Percentiles rank a stretch among this genome's conserved stretches.
phyloP scores from a whole-genome alignment of 352 stramenopile genomes.

The Globisporangium iwayamae region DNA sequence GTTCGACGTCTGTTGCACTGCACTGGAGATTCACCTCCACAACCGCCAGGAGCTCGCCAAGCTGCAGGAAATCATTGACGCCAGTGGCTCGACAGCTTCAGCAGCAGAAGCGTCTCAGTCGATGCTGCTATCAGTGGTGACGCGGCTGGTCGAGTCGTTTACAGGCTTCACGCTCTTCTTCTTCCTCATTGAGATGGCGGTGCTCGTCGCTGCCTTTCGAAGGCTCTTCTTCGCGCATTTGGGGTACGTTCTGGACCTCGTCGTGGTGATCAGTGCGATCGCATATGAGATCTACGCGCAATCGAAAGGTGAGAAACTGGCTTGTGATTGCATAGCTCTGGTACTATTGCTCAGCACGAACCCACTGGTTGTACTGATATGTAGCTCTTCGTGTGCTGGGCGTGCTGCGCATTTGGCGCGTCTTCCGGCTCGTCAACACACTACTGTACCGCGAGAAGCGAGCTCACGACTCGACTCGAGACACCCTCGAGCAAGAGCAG shows the following conservation, averaged over 20 bases:
- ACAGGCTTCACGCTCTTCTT: conserved; percentile 56
- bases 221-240: conserved; percentile 48
- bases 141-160: conserved; percentile 46
- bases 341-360: not conserved
- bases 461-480: conserved; percentile 32
- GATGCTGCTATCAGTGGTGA: conserved; percentile 12
- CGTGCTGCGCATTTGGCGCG: conserved; percentile 53
- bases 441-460: conserved; percentile 46
- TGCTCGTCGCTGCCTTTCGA: conserved; percentile 43
- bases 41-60: conserved; percentile 25
- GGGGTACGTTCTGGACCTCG: conserved; percentile 54
- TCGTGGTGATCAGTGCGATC: conserved; percentile 29
- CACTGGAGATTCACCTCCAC: conserved; percentile 34
- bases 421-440: conserved; percentile 48
- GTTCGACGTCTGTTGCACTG: conserved; percentile 42
- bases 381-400: conserved; percentile 46
- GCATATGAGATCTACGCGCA: conserved; percentile 44
- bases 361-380: conserved; percentile 4
- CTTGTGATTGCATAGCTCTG: not conserved
- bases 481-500: conserved; percentile 45
- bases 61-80: conserved; percentile 5
- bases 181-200: conserved; percentile 52
- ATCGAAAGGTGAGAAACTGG: conserved; percentile 38
- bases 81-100: not conserved
- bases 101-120: not conserved